A percentile compares a stretch with the other conserved stretches of the same genome.
Evolutionary conservation across 202 grass and related monocot genomes (phyloP).

Genomic region (Panicum hallii): DNA sequence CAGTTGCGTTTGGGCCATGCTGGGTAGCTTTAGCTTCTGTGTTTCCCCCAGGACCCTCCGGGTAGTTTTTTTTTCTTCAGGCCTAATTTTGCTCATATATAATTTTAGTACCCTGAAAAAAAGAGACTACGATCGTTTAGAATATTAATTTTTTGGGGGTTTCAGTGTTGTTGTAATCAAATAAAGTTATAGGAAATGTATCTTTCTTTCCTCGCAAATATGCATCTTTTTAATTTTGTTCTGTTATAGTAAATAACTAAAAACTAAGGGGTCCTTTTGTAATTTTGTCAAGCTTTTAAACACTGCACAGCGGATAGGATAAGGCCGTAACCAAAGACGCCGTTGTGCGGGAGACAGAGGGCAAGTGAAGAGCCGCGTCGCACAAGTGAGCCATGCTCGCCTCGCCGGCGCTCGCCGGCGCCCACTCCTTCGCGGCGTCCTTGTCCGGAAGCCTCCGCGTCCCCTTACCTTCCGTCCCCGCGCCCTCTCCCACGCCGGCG

Average conservation of each 20-base stretch:
- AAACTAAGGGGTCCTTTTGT: neutral
- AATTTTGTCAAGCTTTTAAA: constrained; percentile 41
- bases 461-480: neutral
- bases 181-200: neutral
- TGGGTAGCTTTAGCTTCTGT: neutral
- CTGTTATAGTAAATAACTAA: neutral
- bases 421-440: constrained; percentile 43
- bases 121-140: neutral
- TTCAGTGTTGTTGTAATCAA: neutral
- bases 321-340: constrained; percentile 45
- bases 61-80: neutral
- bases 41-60: too few relatives aligned
- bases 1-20: neutral
- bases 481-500: constrained; percentile 18
- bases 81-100: neutral
- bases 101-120: too few relatives aligned
- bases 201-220: too few relatives aligned
- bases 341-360: constrained; percentile 26
- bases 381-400: constrained; percentile 44
- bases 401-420: constrained; percentile 61
- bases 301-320: constrained; percentile 43
- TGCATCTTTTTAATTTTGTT: neutral
- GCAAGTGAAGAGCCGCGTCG: constrained; percentile 35
- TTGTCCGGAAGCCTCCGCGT: constrained; percentile 28
- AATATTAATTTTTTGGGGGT: neutral